Evolutionary conservation across 768 basidiomycete genomes (phyloP).

Genomic region (Russula virescens): DNA sequence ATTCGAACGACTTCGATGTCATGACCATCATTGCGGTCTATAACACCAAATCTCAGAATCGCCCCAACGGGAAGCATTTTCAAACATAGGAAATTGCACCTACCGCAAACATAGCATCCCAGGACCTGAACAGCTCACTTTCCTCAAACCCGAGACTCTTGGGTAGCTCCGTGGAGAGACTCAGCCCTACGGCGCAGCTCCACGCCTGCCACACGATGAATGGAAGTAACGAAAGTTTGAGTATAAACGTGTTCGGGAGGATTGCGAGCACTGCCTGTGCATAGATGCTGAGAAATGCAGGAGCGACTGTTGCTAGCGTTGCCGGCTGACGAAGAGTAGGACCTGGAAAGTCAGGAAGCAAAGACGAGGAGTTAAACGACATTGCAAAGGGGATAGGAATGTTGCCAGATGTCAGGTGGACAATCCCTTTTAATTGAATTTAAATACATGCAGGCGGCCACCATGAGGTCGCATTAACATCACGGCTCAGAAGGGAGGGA

Average conservation of each 20-base stretch:
- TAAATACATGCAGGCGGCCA: no score
- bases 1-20: conserved; percentile 1
- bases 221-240: conserved; percentile 13
- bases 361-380: not conserved
- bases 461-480: no score
- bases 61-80: not conserved
- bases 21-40: conserved; percentile 3
- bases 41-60: not conserved
- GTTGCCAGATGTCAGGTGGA: no score
- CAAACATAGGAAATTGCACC: not conserved
- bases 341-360: not conserved
- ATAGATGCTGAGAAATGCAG: conserved; percentile 6
- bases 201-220: conserved; percentile 5
- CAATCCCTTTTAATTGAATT: no score
- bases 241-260: conserved; percentile 2
- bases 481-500: no score
- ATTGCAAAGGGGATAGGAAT: not conserved
- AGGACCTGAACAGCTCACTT: not conserved
- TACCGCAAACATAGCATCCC: conserved; percentile 1
- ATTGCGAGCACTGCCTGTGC: not conserved
- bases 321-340: conserved; percentile 1
- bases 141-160: not conserved
- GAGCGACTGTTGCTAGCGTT: not conserved
- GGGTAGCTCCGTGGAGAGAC: not conserved
- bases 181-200: not conserved